Evolutionary conservation across 305 asterid genomes (phyloP).

Genomic region (Fraxinus sp.): DNA sequence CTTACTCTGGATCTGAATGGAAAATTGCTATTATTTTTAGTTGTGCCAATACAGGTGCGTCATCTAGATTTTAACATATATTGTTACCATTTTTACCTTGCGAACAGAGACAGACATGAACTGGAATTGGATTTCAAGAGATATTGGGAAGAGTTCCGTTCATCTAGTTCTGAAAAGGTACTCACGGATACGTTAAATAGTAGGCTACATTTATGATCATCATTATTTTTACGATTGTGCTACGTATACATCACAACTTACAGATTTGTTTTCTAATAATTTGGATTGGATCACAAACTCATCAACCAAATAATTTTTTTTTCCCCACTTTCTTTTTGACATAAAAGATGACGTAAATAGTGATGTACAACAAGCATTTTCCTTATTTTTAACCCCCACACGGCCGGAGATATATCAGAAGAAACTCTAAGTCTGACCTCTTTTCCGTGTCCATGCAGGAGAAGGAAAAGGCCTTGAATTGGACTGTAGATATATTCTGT

Average conservation of each 20-base stretch:
- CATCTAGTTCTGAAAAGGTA: slow-evolving; percentile 86
- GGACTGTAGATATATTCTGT: slow-evolving; percentile 93
- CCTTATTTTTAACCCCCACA: neutral
- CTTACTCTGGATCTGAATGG: neutral
- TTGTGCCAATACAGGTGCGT: slow-evolving; percentile 21
- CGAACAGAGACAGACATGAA: slow-evolving; percentile 71
- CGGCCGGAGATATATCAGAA: neutral
- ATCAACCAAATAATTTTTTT: neutral
- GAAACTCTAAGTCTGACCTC: neutral
- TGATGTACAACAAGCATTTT: neutral
- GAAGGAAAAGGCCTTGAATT: slow-evolving; percentile 94
- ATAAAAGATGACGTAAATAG: neutral
- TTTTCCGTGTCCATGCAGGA: slow-evolving; percentile 64
- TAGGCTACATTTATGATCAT: slow-evolving; percentile 7
- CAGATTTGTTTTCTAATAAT: neutral
- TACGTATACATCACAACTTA: neutral
- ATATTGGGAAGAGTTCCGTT: slow-evolving; percentile 89
- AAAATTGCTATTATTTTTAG: slow-evolving; percentile 4
- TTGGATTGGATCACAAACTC: too few species aligned
- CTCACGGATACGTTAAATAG: slow-evolving; percentile 6
- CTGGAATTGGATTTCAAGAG: slow-evolving; percentile 86
- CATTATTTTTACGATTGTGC: neutral
- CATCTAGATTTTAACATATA: slow-evolving; percentile 10
- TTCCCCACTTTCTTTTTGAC: neutral
- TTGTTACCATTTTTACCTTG: slow-evolving; percentile 16